Percentiles rank a stretch among this genome's conserved stretches.
Evolutionary conservation across 805 yeast species (phyloP).

Genomic region (Metschnikowia chrysomelidarum): DNA sequence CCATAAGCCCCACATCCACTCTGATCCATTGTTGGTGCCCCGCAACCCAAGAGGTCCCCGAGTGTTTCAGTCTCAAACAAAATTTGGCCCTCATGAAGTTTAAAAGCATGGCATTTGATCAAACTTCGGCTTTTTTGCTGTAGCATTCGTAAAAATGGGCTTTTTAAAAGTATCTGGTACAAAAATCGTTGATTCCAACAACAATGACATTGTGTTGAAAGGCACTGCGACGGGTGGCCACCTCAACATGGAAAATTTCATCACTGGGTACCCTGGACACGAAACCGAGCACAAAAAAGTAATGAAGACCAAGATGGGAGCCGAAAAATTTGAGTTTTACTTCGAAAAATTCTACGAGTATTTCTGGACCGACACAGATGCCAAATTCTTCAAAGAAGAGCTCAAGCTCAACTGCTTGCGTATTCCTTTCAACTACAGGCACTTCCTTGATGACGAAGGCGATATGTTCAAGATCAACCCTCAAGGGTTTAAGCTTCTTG

Average conservation of each 20-base stretch:
- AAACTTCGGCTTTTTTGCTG: not conserved
- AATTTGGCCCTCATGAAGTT: too few species aligned
- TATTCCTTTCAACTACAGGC: slow-evolving; percentile 53
- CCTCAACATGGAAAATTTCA: slow-evolving; percentile 55
- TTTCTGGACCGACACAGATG: slow-evolving; percentile 52
- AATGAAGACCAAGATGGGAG: slow-evolving; percentile 39
- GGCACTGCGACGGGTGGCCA: slow-evolving; percentile 53
- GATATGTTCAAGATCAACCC: slow-evolving; percentile 43
- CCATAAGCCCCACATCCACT: too few species aligned
- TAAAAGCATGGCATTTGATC: not conserved
- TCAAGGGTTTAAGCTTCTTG: slow-evolving; percentile 45
- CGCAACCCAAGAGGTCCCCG: too few species aligned
- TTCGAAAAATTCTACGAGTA: slow-evolving; percentile 52
- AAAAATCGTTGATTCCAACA: slow-evolving; percentile 45
- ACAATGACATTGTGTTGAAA: slow-evolving; percentile 39
- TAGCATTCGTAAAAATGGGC: slow-evolving; percentile 8
- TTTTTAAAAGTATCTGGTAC: slow-evolving; percentile 45
- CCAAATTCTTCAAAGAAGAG: slow-evolving; percentile 40
- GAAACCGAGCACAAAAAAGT: slow-evolving; percentile 50
- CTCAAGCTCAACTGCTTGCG: slow-evolving; percentile 47
- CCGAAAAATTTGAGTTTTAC: slow-evolving; percentile 48
- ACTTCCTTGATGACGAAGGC: slow-evolving; percentile 45
- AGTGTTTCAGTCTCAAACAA: too few species aligned
- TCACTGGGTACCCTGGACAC: slow-evolving; percentile 54
- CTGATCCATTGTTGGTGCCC: too few species aligned